Evolutionary conservation across 192 early-diverging fungal species (phyloP).

Genomic region (Coemansia aciculifera): DNA sequence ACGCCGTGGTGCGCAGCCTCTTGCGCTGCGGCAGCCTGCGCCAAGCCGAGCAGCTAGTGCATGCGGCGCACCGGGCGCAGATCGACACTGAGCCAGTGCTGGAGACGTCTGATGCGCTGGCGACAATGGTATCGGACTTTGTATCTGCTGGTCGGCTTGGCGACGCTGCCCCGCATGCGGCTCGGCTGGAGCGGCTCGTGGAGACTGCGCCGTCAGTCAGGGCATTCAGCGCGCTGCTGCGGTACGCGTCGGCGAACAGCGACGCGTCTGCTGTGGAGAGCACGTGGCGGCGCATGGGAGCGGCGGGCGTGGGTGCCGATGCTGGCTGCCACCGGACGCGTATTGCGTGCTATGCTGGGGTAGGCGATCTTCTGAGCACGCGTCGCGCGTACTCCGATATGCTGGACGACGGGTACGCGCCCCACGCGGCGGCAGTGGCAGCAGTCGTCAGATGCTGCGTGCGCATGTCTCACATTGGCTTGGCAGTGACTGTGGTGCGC

Average conservation of each 20-base stretch:
- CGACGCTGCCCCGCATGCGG: background rate
- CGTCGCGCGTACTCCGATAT: conserved; percentile 42
- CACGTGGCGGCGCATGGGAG: conserved; percentile 40
- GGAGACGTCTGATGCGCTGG: conserved; percentile 16
- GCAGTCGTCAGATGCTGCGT: conserved; percentile 35
- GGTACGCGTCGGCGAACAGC: conserved; percentile 9
- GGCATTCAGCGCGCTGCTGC: conserved; percentile 32
- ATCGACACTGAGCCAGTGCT: background rate
- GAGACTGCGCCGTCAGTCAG: conserved; percentile 19
- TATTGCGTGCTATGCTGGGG: conserved; percentile 18
- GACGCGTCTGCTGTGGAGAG: conserved; percentile 17
- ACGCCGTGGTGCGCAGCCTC: conserved; percentile 20
- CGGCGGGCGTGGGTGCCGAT: conserved; percentile 21
- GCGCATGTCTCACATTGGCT: conserved; percentile 10
- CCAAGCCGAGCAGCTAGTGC: conserved; percentile 23
- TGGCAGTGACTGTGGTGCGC: conserved; percentile 29
- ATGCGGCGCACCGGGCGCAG: conserved; percentile 14
- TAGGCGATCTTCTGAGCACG: conserved; percentile 28
- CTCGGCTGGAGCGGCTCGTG: conserved; percentile 20
- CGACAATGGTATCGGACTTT: background rate
- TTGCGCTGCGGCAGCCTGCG: conserved; percentile 18
- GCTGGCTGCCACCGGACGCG: conserved; percentile 21
- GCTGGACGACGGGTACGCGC: conserved; percentile 33
- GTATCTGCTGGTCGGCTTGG: background rate
- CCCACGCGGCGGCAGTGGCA: conserved; percentile 10